Evolutionary conservation across 495 filamentous ascomycete genomes (phyloP).

Genomic region (Penicillium tannophilum): DNA sequence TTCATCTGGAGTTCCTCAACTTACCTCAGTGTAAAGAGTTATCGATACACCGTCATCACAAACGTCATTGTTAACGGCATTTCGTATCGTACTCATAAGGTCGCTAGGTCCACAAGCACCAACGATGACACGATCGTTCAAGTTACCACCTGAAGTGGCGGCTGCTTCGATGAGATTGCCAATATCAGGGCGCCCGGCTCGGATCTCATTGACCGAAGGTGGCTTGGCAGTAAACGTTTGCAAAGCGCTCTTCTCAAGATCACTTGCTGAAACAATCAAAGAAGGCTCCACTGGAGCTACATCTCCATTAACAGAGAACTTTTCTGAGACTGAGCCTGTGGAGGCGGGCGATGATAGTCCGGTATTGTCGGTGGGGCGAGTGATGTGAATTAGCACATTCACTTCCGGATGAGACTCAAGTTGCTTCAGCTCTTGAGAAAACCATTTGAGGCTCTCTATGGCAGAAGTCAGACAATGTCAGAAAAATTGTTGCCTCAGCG

Average conservation of each 20-base stretch:
- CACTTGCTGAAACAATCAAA: neutral
- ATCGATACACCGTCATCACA: constrained; percentile 15
- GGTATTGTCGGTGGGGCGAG: neutral
- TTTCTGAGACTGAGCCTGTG: neutral
- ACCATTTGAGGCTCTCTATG: constrained; percentile 20
- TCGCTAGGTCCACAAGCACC: constrained; percentile 23
- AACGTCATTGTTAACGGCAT: constrained; percentile 1
- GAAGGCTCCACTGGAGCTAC: neutral
- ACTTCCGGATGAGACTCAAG: constrained; percentile 11
- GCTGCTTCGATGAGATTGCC: neutral
- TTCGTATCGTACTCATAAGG: constrained; percentile 10
- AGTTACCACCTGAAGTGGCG: neutral
- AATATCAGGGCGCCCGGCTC: constrained; percentile 16
- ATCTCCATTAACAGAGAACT: neutral
- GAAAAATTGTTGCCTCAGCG: neutral
- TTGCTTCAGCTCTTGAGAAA: constrained; percentile 17
- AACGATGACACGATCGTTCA: constrained; percentile 12
- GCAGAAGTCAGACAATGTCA: neutral
- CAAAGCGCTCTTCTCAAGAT: constrained; percentile 16
- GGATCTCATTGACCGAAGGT: neutral
- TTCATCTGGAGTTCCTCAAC: neutral
- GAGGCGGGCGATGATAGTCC: neutral
- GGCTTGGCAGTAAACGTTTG: neutral
- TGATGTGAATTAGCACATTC: constrained; percentile 15
- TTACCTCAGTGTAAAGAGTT: constrained; percentile 21